Conservation (phyloP, 306 rosid species). For the Trichosanthes cucumerina region DNA sequence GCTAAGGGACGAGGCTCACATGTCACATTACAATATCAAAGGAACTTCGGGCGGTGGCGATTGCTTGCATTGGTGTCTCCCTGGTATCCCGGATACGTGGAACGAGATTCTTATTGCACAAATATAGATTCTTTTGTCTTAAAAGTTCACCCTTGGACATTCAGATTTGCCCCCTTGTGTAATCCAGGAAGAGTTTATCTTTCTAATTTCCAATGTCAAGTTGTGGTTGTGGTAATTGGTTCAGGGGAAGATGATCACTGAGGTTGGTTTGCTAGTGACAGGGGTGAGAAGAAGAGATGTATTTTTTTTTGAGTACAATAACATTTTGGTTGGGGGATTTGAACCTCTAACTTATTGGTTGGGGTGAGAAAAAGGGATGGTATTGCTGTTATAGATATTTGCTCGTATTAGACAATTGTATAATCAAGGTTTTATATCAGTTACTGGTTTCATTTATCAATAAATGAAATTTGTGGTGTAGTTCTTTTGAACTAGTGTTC, state of each 20-base stretch:
- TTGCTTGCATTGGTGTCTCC: constrained; percentile 94
- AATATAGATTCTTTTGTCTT: constrained; percentile 27
- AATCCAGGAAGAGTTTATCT: background rate
- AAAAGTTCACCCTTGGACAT: background rate
- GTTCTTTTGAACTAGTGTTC: background rate
- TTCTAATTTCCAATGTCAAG: background rate
- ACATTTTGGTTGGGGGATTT: no score
- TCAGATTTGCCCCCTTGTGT: background rate
- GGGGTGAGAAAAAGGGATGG: no score
- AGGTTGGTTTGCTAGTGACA: background rate
- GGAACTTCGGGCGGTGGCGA: constrained; percentile 44
- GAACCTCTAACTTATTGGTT: no score
- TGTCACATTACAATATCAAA: constrained; percentile 51
- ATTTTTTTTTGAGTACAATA: no score
- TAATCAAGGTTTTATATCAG: background rate
- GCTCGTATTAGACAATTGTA: background rate
- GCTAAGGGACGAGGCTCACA: constrained; percentile 82
- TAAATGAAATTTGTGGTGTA: background rate
- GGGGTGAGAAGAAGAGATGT: no score
- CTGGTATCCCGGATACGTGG: constrained; percentile 91
- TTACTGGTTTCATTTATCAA: background rate
- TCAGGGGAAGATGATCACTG: background rate
- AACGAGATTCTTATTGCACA: constrained; percentile 81
- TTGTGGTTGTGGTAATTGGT: background rate
- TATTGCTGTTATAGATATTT: background rate